phyloP scores from a whole-genome alignment of 176 grass and related monocot species.

The Chrysopogon serrulatus region DNA sequence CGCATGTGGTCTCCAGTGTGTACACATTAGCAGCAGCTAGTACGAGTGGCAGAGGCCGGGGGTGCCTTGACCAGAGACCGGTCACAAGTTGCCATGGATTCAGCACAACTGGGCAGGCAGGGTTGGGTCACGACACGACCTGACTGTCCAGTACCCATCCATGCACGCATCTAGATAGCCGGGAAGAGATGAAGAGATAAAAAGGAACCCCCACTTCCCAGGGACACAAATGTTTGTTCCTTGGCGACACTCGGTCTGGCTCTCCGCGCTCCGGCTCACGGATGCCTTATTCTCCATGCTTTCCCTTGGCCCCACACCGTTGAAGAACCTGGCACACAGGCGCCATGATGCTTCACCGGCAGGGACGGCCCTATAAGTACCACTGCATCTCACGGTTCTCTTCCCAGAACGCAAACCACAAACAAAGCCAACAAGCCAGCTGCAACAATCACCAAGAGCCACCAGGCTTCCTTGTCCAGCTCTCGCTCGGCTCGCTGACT shows the following conservation, averaged over 20 bases:
- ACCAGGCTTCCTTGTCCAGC: not conserved
- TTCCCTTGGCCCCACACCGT: not conserved
- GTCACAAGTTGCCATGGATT: not conserved
- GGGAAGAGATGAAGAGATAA: not conserved
- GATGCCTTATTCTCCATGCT: constrained; percentile 21
- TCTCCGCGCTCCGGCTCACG: not conserved
- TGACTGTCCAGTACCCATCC: not conserved
- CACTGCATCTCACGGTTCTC: not conserved
- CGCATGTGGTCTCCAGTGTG: not conserved
- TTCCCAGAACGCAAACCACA: not conserved
- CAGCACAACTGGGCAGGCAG: not conserved
- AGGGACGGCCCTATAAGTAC: constrained; percentile 27
- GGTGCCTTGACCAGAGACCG: not conserved
- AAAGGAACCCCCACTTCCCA: constrained; percentile 29
- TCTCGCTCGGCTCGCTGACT: not conserved
- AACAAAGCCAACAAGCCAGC: not conserved
- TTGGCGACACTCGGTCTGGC: constrained; percentile 16
- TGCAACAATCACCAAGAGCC: not conserved
- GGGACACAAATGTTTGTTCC: constrained; percentile 21
- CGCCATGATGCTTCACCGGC: not conserved
- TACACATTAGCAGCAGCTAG: constrained; percentile 10
- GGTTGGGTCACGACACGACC: constrained; percentile 6
- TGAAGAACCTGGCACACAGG: not conserved
- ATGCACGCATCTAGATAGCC: not conserved
- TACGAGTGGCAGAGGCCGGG: no score